phyloP scores from a whole-genome alignment of 192 early-diverging fungal genomes.

The Phycomyces blakesleeanus region DNA sequence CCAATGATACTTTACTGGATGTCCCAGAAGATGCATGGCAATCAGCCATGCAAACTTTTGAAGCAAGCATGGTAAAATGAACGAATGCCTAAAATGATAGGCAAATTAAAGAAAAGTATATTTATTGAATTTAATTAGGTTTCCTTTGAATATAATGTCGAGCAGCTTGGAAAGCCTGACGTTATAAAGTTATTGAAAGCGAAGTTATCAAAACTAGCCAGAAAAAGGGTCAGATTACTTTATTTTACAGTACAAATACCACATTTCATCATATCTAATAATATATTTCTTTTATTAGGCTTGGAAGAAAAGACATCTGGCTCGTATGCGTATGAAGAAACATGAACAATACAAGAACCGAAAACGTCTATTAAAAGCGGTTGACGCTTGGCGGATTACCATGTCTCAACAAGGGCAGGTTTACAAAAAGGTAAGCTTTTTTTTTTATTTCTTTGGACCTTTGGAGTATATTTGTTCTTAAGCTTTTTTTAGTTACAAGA shows the following conservation, averaged over 20 bases:
- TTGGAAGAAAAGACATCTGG: slow-evolving; percentile 27
- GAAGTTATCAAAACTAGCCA: neutral
- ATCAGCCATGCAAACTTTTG: neutral
- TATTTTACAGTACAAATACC: too few species aligned
- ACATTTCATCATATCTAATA: too few species aligned
- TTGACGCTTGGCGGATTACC: slow-evolving; percentile 29
- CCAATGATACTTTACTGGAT: neutral
- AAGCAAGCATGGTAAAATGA: neutral
- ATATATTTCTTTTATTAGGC: neutral
- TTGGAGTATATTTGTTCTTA: neutral
- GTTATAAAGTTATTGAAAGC: neutral
- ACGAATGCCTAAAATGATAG: neutral
- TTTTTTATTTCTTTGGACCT: neutral
- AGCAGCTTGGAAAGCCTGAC: neutral
- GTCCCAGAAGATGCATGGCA: neutral
- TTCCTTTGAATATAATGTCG: neutral
- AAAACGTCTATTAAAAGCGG: slow-evolving; percentile 26
- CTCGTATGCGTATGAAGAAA: slow-evolving; percentile 19
- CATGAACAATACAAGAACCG: slow-evolving; percentile 22
- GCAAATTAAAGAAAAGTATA: neutral
- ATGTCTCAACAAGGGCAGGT: slow-evolving; percentile 20
- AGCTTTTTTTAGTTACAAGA: neutral
- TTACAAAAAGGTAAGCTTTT: slow-evolving; percentile 23
- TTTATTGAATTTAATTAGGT: neutral
- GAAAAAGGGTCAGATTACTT: neutral